A percentile compares a stretch with the other conserved stretches of the same genome.
phyloP scores from a whole-genome alignment of 2,329 filamentous ascomycete genomes.

The Aspergillus bombycis region DNA sequence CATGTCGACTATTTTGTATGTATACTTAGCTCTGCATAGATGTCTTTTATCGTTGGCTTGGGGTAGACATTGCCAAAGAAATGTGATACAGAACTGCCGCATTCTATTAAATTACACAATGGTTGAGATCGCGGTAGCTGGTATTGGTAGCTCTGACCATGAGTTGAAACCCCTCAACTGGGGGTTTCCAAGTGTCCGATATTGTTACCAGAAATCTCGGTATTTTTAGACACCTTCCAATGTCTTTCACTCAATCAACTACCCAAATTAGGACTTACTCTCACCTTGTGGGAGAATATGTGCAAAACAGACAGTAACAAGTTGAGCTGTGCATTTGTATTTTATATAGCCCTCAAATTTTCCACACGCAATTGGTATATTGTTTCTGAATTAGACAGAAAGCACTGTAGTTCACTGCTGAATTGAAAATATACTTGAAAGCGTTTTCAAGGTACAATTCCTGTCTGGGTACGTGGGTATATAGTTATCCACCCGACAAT shows the following conservation, averaged over 20 bases:
- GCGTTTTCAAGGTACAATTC: too few species aligned
- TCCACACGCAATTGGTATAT: too few species aligned
- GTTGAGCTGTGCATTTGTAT: too few species aligned
- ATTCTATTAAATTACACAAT: not conserved
- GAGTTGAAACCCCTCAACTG: not conserved
- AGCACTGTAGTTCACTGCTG: accelerated
- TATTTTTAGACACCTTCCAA: not conserved
- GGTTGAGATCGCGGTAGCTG: not conserved
- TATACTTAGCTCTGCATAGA: not conserved
- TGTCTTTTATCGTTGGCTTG: not conserved
- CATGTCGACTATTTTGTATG: conserved; percentile 2
- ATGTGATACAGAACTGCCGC: not conserved
- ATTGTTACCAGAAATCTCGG: not conserved
- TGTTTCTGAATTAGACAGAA: too few species aligned
- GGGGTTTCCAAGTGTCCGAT: not conserved
- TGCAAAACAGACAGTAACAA: too few species aligned
- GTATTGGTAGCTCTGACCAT: not conserved
- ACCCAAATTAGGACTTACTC: too few species aligned
- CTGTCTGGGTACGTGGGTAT: too few species aligned
- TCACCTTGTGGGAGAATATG: too few species aligned
- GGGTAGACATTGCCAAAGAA: not conserved
- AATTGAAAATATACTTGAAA: too few species aligned
- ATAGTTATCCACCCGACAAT: too few species aligned
- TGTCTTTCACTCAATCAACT: not conserved
- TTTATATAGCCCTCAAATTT: too few species aligned